Conservation (phyloP, 108 stramenopile species). For the Skeletonema potamos region DNA sequence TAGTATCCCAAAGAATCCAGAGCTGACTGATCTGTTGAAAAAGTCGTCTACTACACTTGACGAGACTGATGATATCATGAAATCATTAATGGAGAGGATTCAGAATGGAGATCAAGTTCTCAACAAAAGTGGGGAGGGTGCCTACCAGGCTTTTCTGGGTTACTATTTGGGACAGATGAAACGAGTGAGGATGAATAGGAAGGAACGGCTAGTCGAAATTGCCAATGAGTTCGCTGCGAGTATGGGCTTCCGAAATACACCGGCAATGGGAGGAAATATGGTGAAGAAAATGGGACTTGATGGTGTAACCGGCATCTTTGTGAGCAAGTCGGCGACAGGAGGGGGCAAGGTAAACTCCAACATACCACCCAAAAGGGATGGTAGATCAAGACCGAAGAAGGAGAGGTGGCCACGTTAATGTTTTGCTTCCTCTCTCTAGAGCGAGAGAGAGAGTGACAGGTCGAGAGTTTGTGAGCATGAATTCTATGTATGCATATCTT, state of each 20-base stretch:
- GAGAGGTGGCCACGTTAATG: not conserved
- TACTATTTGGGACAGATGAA: slow-evolving; percentile 67
- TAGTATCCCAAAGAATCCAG: slow-evolving; percentile 16
- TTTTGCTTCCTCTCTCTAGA: not conserved
- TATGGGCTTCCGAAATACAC: slow-evolving; percentile 43
- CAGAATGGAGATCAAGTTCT: slow-evolving; percentile 26
- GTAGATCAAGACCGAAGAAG: not conserved
- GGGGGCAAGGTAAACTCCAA: not conserved
- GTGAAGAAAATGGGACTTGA: slow-evolving; percentile 74
- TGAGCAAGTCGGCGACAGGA: not conserved
- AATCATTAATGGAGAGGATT: not conserved
- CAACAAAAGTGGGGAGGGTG: slow-evolving; percentile 14
- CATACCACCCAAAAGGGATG: not conserved
- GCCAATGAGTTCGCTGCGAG: slow-evolving; percentile 47
- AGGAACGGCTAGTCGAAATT: slow-evolving; percentile 43
- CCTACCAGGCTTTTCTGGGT: slow-evolving; percentile 66
- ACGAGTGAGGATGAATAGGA: slow-evolving; percentile 29
- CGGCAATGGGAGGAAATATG: slow-evolving; percentile 55
- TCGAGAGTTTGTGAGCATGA: not conserved
- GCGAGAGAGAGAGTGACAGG: not conserved
- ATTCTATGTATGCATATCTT: not conserved
- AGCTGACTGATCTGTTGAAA: slow-evolving; percentile 13
- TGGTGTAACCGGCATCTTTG: slow-evolving; percentile 41
- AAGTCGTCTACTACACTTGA: not conserved
- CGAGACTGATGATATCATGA: slow-evolving; percentile 21